phyloP scores from a whole-genome alignment of 2,329 filamentous ascomycete species.

The Chalaropsis thielavioides region DNA sequence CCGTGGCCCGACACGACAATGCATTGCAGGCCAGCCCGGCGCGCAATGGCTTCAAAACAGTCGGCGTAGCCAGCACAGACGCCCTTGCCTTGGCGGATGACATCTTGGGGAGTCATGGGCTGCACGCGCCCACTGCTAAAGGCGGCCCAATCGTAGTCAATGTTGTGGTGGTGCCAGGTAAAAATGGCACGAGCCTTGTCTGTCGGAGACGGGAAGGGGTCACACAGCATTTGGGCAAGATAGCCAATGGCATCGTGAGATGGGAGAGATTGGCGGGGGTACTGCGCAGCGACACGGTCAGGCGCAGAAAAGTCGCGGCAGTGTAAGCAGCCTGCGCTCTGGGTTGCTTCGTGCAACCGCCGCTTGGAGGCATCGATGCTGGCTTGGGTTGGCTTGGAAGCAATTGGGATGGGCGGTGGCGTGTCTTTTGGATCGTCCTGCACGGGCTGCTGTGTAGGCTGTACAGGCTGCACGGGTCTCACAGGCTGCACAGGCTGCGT shows the following conservation, averaged over 20 bases:
- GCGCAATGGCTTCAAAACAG: constrained; percentile 64
- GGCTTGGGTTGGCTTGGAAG: constrained; percentile 37
- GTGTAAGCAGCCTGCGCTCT: constrained; percentile 46
- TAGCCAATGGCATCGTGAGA: constrained; percentile 50
- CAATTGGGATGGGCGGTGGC: constrained; percentile 39
- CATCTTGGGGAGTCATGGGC: constrained; percentile 53
- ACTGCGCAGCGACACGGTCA: constrained; percentile 62
- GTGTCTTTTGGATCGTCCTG: constrained; percentile 23
- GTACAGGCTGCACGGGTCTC: not conserved
- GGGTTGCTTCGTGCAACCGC: constrained; percentile 30
- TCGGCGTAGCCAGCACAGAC: constrained; percentile 88
- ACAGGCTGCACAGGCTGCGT: not conserved
- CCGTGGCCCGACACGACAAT: constrained; percentile 64
- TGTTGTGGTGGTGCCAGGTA: constrained; percentile 89
- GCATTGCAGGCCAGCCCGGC: constrained; percentile 64
- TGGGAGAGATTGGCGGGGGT: constrained; percentile 58
- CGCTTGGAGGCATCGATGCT: constrained; percentile 22
- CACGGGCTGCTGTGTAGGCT: not conserved
- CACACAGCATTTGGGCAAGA: constrained; percentile 64
- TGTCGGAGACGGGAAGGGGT: constrained; percentile 63
- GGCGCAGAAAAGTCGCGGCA: constrained; percentile 81
- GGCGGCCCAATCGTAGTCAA: constrained; percentile 64
- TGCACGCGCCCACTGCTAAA: constrained; percentile 63
- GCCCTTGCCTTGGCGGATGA: constrained; percentile 61
- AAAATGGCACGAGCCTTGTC: constrained; percentile 91